phyloP scores from a whole-genome alignment of 2,329 filamentous ascomycete species.

The Ilyonectria robusta region DNA sequence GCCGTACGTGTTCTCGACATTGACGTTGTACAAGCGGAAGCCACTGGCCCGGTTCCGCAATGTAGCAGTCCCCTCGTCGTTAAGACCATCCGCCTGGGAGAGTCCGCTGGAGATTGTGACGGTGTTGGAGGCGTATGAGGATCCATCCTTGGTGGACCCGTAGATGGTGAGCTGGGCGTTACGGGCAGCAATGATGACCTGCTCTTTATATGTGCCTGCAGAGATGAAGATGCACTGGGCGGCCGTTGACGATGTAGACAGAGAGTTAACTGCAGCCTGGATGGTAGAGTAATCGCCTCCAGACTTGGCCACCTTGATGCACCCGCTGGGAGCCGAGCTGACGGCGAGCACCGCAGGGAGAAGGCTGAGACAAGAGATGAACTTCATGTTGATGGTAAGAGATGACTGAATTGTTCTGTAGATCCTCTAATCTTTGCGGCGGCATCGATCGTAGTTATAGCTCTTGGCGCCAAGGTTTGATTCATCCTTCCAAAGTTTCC shows the following conservation, averaged over 20 bases:
- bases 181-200: slow-evolving; percentile 65
- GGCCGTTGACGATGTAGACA: slow-evolving; percentile 63
- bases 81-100: slow-evolving; percentile 61
- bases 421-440: neutral
- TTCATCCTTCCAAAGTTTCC: neutral
- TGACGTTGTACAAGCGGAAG: slow-evolving; percentile 75
- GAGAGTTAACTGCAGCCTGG: slow-evolving; percentile 70
- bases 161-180: slow-evolving; percentile 67
- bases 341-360: slow-evolving; percentile 39
- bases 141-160: slow-evolving; percentile 68
- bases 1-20: slow-evolving; percentile 63
- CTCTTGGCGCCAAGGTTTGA: neutral
- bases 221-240: slow-evolving; percentile 74
- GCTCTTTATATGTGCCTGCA: slow-evolving; percentile 71
- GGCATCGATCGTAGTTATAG: slow-evolving; percentile 6
- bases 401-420: neutral
- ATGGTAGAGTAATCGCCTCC: slow-evolving; percentile 56
- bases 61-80: slow-evolving; percentile 67
- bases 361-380: slow-evolving; percentile 9
- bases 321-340: slow-evolving; percentile 58
- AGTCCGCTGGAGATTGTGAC: slow-evolving; percentile 65
- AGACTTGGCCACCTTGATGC: slow-evolving; percentile 61
- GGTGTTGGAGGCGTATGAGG: slow-evolving; percentile 66
- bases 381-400: slow-evolving; percentile 25
- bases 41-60: slow-evolving; percentile 59